Evolutionary conservation across 305 asterid genomes (phyloP).

Genomic region (Petunia hybrid): DNA sequence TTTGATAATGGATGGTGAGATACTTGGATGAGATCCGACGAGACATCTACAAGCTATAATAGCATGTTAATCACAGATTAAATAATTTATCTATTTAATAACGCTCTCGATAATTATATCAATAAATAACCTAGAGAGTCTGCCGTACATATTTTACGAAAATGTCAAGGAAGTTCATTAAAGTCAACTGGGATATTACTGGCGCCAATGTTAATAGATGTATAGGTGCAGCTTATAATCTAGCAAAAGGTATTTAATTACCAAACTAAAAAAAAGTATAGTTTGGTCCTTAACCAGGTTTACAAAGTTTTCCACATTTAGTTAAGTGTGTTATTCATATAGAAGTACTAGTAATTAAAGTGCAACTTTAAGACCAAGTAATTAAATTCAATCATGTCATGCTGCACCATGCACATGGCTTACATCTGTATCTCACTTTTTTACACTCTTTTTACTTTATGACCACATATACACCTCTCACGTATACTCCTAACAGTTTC

Average conservation of each 20-base stretch:
- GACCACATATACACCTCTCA: conserved; percentile 11
- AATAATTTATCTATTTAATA: too few relatives aligned
- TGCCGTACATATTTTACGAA: neutral
- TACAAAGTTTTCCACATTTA: neutral
- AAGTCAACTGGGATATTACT: conserved; percentile 27
- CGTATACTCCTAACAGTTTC: conserved; percentile 26
- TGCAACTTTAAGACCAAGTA: neutral
- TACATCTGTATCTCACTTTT: conserved; percentile 29
- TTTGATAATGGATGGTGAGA: too few relatives aligned
- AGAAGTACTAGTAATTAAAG: neutral
- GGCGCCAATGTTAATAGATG: neutral
- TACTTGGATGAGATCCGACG: too few relatives aligned
- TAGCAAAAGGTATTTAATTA: neutral
- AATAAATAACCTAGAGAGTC: neutral
- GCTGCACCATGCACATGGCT: conserved; percentile 32
- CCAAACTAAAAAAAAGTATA: neutral
- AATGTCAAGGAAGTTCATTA: conserved; percentile 5
- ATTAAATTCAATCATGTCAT: conserved; percentile 7
- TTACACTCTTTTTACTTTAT: conserved; percentile 23
- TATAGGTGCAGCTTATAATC: conserved; percentile 21
- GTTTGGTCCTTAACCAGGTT: conserved; percentile 22
- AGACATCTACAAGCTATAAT: too few relatives aligned
- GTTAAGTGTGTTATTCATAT: neutral
- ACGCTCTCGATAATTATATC: neutral
- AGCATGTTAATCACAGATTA: too few relatives aligned